Conservation (phyloP, 257 asterid species). For the Orobanche coerulescens region DNA sequence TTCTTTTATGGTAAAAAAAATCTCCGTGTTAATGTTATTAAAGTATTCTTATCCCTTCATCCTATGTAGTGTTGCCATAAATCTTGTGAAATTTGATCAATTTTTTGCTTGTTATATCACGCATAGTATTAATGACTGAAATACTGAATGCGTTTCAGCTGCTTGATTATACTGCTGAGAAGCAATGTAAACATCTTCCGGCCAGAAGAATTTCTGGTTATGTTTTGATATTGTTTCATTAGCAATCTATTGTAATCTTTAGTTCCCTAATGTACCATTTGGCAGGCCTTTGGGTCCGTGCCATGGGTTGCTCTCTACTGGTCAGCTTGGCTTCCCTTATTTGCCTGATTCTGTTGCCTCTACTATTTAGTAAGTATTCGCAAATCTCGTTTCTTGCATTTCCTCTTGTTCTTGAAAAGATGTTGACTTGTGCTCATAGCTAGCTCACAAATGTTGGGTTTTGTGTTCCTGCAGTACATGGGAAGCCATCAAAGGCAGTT, state of each 20-base stretch:
- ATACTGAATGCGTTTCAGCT: not conserved
- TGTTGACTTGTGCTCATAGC: conserved; percentile 14
- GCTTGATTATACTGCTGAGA: not conserved
- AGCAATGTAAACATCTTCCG: not conserved
- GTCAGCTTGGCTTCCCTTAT: conserved; percentile 98
- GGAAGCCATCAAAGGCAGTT: conserved; percentile 78
- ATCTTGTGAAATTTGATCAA: not conserved
- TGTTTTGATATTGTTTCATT: not conserved
- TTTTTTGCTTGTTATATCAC: not conserved
- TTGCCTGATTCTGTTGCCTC: conserved; percentile 86
- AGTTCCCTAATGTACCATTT: conserved; percentile 17
- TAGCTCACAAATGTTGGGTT: conserved; percentile 17
- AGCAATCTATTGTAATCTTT: conserved; percentile 4
- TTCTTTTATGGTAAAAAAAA: too few relatives aligned
- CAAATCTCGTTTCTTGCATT: conserved; percentile 5
- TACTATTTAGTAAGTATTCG: conserved; percentile 64
- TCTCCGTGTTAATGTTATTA: too few relatives aligned
- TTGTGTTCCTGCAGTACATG: conserved; percentile 59
- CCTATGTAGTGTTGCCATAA: too few relatives aligned
- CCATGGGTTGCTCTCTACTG: conserved; percentile 92
- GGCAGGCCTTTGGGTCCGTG: conserved; percentile 82
- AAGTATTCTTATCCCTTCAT: too few relatives aligned
- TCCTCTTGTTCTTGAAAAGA: conserved; percentile 14
- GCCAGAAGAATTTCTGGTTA: not conserved
- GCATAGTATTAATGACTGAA: not conserved